Evolutionary conservation across 1,284 basidiomycete genomes (phyloP), one percentile per base, ranked within the genome.

Genomic region (Thelephora terrestris): DNA sequence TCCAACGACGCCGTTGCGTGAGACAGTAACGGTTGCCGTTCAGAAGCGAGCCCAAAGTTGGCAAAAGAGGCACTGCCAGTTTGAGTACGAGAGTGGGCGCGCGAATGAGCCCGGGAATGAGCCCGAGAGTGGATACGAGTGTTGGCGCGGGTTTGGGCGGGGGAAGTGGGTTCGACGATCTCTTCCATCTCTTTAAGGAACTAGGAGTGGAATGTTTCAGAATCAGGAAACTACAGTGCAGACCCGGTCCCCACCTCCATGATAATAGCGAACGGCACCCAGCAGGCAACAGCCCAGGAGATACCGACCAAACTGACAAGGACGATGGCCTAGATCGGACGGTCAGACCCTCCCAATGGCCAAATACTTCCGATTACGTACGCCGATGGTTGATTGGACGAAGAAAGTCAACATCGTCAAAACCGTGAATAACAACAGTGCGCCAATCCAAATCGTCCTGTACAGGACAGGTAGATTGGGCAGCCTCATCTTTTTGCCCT

Each of bases 281-380:
- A 96, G 68, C 90, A 91, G 14, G 91, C 90, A 20, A 96, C 87
- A 1, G 91, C 90, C 93, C 93, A 97, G 61, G 85, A 91, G 36
- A 96, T 85, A 37, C 93, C 93, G 14, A 93, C 80, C 36, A 93
- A 63, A 46, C 82, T 81, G 47, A 97, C 88, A 57, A 88, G 79
- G 21, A 81, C 63, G 10, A 86, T 88, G 7, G 92, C 93, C 74
- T 85, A 40, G 43, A 49, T 42, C 39, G 5, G 39, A 10, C 16
- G n/a, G 20, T 40, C n/a, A 42, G 17, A 6, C n/a, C n/a, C 17
- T 39, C 7, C 2, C 6, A 10, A 42, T 20, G n/a, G 3, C 39
- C 20, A 40, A 40, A n/a, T n/a, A 18, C 21, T 42, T 23, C 14
- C 5, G n/a, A 23, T 16, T 18, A 20, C 39, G 17, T n/a, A 42